Evolutionary conservation across 305 asterid species (phyloP), one percentile per base, ranked within the genome.

Genomic region (Solanum hybrid): DNA sequence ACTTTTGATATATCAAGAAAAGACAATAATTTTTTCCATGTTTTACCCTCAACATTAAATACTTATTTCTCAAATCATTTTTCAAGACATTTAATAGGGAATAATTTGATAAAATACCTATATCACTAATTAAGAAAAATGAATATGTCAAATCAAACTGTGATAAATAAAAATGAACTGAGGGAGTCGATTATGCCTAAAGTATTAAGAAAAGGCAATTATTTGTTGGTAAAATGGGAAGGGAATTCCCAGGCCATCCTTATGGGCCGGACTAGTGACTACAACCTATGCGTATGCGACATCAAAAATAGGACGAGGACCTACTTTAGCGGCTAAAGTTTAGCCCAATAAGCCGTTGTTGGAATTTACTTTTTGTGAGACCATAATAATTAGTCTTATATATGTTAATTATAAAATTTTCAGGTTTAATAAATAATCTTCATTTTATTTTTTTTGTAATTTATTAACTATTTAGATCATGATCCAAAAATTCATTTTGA

Each of bases 121-220:
- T 42, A 42, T 4, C 0, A 42, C 2, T 11, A 12, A 42, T 12
- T 42, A 29, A 29, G 31, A 29, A 29, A 11, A 42, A 42, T 42
- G 6, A 42, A 40, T 40, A 40, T 13, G 6, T 0, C 0, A 42
- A 42, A 4, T 42, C 1, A 42, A 12, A 13, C 0, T 0, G 20
- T 42, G 0, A 13, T 0, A 13, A 42, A 0, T 42, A 42, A 42
- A 42, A 42, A 42, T 42, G 5, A 42, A 42, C 20, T 0, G 57
- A 42, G 20, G 3, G 1, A 13, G 8, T 13, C 2, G 3, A 39
- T 11, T 80, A 24, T 39, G n/a, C 35, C 2, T 10, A 7, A n/a
- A 51, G n/a, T 6, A 9, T 3, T 51, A 5, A 46, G 64, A 46
- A 37, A 12, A 7, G 34, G 22, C 11, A 13, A 74, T 74, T 73